These are phyloP conservation scores for Ramularia endophylla DNA, from an alignment of 2,329 filamentous ascomycete species.

Conservation along the genomic window DNA sequence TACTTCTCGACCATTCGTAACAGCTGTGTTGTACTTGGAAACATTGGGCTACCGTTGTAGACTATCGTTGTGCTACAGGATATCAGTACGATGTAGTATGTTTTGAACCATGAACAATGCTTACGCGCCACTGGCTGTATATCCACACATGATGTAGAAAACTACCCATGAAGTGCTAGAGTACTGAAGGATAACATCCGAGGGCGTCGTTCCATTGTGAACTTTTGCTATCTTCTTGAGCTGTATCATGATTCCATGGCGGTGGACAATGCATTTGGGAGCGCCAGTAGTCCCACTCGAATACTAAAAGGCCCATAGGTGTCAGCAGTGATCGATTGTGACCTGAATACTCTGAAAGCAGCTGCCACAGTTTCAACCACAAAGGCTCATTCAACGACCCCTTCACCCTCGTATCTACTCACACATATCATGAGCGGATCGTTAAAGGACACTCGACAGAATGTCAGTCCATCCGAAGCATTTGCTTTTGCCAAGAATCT, in stretches of 20 bases:
- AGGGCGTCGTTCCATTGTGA: conserved; percentile 38
- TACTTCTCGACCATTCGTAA: conserved; percentile 34
- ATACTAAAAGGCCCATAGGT: too few species aligned
- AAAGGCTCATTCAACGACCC: too few species aligned
- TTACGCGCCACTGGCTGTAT: conserved; percentile 3
- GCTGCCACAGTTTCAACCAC: too few species aligned
- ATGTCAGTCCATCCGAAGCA: conserved; percentile 29
- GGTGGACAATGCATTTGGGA: conserved; percentile 38
- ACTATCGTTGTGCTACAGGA: conserved; percentile 36
- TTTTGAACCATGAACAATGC: too few species aligned
- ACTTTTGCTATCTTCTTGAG: conserved; percentile 40
- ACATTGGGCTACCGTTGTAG: conserved; percentile 41
- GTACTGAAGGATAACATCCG: conserved; percentile 42
- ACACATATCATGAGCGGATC: conserved; percentile 40
- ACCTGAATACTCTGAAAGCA: too few species aligned
- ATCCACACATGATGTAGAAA: conserved; percentile 34
- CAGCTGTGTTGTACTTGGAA: conserved; percentile 34
- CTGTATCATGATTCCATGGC: conserved; percentile 39
- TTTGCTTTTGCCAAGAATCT: conserved; percentile 31
- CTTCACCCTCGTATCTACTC: too few species aligned
- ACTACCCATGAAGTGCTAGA: conserved; percentile 44
- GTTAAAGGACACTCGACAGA: conserved; percentile 36
- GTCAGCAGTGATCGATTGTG: too few species aligned
- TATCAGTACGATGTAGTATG: conserved; percentile 28
- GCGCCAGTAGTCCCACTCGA: conserved; percentile 39